A percentile compares a stretch with the other conserved stretches of the same genome.
These are phyloP conservation scores for Areca catechu DNA, from an alignment of 176 grass and related monocot species.

Conservation along the genomic window DNA sequence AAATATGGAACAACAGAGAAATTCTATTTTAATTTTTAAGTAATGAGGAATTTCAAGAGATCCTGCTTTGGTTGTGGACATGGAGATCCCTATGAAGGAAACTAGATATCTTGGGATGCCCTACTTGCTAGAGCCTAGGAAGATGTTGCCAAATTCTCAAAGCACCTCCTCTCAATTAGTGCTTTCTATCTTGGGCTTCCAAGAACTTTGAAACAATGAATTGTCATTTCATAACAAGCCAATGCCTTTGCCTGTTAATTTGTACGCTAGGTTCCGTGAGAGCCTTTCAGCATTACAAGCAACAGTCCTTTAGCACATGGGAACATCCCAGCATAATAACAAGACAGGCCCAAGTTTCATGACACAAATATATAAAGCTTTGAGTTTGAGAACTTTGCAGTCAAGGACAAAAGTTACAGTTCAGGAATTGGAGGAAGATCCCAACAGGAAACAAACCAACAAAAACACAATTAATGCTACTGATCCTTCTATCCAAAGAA, in stretches of 20 bases:
- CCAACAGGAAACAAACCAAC: neutral
- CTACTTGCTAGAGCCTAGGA: conserved; percentile 3
- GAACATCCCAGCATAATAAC: neutral
- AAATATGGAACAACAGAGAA: too few relatives aligned
- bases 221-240: conserved; percentile 13
- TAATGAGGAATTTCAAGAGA: too few relatives aligned
- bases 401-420: neutral
- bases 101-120: neutral
- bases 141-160: conserved; percentile 20
- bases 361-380: neutral
- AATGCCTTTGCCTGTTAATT: neutral
- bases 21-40: too few relatives aligned
- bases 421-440: conserved; percentile 7
- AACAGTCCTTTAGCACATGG: neutral
- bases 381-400: neutral
- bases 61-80: too few relatives aligned
- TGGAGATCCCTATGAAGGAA: neutral
- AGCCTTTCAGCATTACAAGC: too few relatives aligned
- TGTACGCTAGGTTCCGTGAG: neutral
- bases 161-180: conserved; percentile 1
- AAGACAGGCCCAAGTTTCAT: neutral
- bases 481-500: too few relatives aligned
- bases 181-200: conserved; percentile 10
- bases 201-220: conserved; percentile 17
- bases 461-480: too few relatives aligned